Conservation (phyloP, 2,329 filamentous ascomycete genomes). For the Colletotrichum somersetense region DNA sequence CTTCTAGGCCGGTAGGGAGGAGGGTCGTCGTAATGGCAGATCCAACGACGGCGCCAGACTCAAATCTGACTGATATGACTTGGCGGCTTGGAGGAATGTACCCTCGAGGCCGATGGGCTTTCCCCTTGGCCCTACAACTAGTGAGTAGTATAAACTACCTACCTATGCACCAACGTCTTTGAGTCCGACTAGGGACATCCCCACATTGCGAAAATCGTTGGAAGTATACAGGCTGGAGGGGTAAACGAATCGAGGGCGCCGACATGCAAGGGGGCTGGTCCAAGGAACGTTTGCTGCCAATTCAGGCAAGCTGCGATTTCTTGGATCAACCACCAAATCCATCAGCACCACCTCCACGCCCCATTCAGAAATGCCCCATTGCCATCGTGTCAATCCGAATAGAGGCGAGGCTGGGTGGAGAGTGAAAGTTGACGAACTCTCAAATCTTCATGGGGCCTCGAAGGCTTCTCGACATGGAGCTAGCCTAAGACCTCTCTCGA, state of each 20-base stretch:
- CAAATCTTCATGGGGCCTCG: too few species aligned
- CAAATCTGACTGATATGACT: conserved; percentile 25
- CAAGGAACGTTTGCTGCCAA: conserved; percentile 31
- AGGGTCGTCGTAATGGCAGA: conserved; percentile 30
- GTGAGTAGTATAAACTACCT: not conserved
- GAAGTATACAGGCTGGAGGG: conserved; percentile 24
- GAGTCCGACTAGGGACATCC: conserved; percentile 20
- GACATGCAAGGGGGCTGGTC: conserved; percentile 37
- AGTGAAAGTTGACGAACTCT: too few species aligned
- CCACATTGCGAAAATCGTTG: conserved; percentile 33
- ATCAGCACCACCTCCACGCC: conserved; percentile 11
- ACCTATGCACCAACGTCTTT: conserved; percentile 18
- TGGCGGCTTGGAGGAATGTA: conserved; percentile 23
- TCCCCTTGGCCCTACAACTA: conserved; percentile 28
- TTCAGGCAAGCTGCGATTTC: conserved; percentile 5
- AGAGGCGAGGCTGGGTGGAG: conserved; percentile 3
- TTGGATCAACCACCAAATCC: conserved; percentile 5
- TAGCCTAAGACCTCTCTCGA: too few species aligned
- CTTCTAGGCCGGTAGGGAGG: conserved; percentile 20
- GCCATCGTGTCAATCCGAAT: not conserved
- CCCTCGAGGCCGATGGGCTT: conserved; percentile 15
- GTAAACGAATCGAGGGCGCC: conserved; percentile 27
- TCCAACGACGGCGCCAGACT: conserved; percentile 10
- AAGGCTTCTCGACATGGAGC: not conserved
- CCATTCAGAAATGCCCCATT: conserved; percentile 4